Conservation (phyloP, 164 flowering plant genomes). For the Tetracentron sinense region DNA sequence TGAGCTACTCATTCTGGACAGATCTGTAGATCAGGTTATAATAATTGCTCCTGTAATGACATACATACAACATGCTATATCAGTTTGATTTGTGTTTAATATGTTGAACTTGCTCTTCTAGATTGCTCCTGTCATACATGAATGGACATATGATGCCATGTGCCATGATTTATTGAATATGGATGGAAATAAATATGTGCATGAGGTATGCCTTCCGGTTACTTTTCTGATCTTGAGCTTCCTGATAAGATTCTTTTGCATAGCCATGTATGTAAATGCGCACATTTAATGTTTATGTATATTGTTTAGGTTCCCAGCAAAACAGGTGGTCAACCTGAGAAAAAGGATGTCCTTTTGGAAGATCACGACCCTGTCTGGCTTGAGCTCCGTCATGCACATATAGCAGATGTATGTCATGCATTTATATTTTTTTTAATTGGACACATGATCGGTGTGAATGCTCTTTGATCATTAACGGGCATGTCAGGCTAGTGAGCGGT, state of each 20-base stretch:
- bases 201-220: constrained; percentile 56
- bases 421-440: background rate
- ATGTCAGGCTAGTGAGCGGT: constrained; percentile 83
- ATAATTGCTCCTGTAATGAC: constrained; percentile 4
- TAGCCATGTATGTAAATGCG: too few relatives aligned
- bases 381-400: constrained; percentile 92
- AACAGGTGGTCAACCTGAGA: constrained; percentile 73
- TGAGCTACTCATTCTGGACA: constrained; percentile 86
- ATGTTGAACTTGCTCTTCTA: constrained; percentile 23
- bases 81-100: constrained; percentile 12
- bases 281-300: too few relatives aligned
- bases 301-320: constrained; percentile 67
- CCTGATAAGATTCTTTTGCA: background rate
- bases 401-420: constrained; percentile 78
- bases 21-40: constrained; percentile 92
- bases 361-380: constrained; percentile 97
- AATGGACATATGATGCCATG: constrained; percentile 99
- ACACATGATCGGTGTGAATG: constrained; percentile 8
- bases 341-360: constrained; percentile 88
- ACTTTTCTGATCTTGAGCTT: background rate
- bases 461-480: constrained; percentile 19
- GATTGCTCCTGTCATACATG: constrained; percentile 99
- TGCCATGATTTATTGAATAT: constrained; percentile 86
- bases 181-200: constrained; percentile 93
- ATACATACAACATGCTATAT: constrained; percentile 4